These are phyloP conservation scores for Xanthoceras sorbifolium DNA, from an alignment of 345 rosid genomes.

Conservation along the genomic window DNA sequence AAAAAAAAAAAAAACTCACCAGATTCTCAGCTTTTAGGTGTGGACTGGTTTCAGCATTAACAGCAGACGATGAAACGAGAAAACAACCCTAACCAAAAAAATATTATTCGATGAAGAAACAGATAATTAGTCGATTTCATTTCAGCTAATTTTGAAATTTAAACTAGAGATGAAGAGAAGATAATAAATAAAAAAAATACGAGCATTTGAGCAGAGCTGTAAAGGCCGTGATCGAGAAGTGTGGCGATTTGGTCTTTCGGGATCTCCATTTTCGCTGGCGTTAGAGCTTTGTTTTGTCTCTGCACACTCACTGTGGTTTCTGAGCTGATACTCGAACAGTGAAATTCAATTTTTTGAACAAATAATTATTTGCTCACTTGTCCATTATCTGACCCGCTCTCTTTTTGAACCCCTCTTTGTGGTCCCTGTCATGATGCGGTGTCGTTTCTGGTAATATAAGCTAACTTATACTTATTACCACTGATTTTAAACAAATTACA, in stretches of 20 bases:
- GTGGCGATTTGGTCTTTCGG: conserved; percentile 78
- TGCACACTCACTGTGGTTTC: neutral
- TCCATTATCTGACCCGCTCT: neutral
- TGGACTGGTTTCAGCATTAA: conserved; percentile 69
- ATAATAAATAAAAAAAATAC: conserved; percentile 28
- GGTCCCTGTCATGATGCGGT: neutral
- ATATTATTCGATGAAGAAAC: neutral
- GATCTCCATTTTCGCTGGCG: conserved; percentile 59
- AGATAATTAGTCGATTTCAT: neutral
- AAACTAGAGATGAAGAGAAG: conserved; percentile 11
- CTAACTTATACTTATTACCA: no score
- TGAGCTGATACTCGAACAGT: neutral
- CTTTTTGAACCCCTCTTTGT: neutral
- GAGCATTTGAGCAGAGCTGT: conserved; percentile 79
- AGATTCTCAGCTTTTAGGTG: conserved; percentile 90
- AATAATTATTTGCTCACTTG: no score
- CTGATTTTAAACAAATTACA: no score
- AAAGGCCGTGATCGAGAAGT: conserved; percentile 78
- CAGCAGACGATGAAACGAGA: conserved; percentile 77
- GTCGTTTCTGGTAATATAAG: conserved; percentile 4
- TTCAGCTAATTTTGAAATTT: neutral
- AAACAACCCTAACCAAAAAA: conserved; percentile 63
- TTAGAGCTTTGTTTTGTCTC: conserved; percentile 31
- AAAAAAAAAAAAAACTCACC: conserved; percentile 36
- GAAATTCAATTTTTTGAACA: conserved; percentile 1